A percentile compares a stretch with the other conserved stretches of the same genome.
These are phyloP conservation scores for Mucor saturninus DNA, from an alignment of 371 early-diverging fungal species.

Conservation along the genomic window DNA sequence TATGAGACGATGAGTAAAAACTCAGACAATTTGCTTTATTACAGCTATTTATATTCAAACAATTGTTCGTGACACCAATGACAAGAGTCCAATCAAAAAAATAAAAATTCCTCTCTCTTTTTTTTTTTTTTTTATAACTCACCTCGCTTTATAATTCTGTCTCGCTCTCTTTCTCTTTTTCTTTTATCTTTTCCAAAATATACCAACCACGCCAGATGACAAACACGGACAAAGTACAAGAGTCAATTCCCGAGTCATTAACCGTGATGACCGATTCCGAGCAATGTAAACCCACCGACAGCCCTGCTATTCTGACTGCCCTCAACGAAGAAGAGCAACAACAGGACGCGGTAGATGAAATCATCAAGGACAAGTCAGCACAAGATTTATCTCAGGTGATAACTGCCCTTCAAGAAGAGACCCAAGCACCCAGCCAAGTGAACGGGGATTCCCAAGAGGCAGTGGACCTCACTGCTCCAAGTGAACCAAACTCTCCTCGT, in stretches of 20 bases:
- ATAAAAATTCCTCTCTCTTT: no score
- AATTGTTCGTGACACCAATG: no score
- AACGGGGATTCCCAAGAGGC: conserved; percentile 2
- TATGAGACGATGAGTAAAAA: no score
- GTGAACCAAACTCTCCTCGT: conserved; percentile 31
- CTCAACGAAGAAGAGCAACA: conserved; percentile 6
- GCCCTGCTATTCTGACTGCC: not conserved
- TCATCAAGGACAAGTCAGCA: not conserved
- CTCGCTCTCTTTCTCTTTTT: not conserved
- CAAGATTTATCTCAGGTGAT: conserved; percentile 20
- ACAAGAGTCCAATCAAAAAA: conserved; percentile 9
- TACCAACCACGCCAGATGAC: conserved; percentile 1
- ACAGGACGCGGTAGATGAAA: conserved; percentile 7
- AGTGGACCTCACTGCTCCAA: conserved; percentile 8
- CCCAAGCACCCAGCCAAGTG: conserved; percentile 19
- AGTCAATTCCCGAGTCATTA: not conserved
- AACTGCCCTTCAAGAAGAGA: conserved; percentile 11
- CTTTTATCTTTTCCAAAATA: not conserved
- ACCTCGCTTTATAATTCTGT: no score
- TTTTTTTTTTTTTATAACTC: no score
- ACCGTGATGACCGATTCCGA: not conserved
- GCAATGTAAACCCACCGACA: not conserved
- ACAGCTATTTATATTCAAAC: not conserved
- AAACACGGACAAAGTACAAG: conserved; percentile 8
- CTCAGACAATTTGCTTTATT: no score